Conservation (phyloP, 2,329 filamentous ascomycete species). For the Fusarium torulosum region DNA sequence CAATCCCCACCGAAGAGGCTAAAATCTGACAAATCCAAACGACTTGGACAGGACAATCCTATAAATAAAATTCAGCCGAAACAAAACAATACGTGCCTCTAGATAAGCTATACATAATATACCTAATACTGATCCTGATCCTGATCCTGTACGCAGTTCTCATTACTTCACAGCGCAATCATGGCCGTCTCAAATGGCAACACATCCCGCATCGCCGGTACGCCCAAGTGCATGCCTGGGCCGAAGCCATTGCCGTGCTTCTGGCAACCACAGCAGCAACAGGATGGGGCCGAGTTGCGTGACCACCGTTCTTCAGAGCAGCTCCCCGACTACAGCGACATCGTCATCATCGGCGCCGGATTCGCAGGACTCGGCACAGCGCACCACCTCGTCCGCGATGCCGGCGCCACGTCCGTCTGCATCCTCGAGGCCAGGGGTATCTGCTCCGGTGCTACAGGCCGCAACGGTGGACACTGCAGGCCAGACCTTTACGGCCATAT, state of each 20-base stretch:
- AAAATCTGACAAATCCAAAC: not conserved
- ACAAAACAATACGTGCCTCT: not conserved
- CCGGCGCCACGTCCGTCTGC: not conserved
- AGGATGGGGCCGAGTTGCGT: not conserved
- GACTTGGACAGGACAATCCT: not conserved
- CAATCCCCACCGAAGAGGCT: not conserved
- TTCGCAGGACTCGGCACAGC: conserved; percentile 8
- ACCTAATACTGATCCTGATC: not conserved
- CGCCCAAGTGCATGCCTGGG: conserved; percentile 5
- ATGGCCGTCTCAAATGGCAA: conserved; percentile 4
- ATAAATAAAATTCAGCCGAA: not conserved
- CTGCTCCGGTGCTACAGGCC: conserved; percentile 10
- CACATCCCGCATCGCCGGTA: conserved; percentile 3
- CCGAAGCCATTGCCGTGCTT: not conserved
- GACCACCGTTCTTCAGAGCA: conserved; percentile 3
- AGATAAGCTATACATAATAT: conserved; percentile 1
- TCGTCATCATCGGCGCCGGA: conserved; percentile 8
- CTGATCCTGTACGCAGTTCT: not conserved
- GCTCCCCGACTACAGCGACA: conserved; percentile 4
- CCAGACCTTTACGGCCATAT: conserved; percentile 7
- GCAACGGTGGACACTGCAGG: conserved; percentile 7
- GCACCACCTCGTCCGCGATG: not conserved
- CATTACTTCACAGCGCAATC: not conserved
- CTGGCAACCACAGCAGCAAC: conserved; percentile 3
- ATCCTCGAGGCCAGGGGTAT: conserved; percentile 8